Evolutionary conservation across 768 basidiomycete genomes (phyloP).

Genomic region (Xerocomellus intermedius): DNA sequence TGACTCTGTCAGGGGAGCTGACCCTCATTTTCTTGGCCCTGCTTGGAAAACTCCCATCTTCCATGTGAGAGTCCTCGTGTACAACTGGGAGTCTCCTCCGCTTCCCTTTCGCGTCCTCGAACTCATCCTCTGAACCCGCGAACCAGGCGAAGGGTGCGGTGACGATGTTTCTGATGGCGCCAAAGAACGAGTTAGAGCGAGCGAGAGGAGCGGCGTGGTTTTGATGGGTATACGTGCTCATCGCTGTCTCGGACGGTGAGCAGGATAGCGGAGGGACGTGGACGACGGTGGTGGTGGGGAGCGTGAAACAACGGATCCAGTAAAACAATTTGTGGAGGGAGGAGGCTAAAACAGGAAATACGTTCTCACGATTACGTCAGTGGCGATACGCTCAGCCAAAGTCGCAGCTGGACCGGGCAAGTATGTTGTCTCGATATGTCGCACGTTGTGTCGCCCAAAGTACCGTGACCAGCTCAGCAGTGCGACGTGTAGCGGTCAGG

Average conservation of each 20-base stretch:
- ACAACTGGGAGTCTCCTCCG: constrained; percentile 45
- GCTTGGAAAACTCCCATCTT: constrained; percentile 34
- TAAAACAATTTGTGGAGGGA: constrained; percentile 25
- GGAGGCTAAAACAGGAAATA: constrained; percentile 8
- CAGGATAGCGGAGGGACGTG: constrained; percentile 17
- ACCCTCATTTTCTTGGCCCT: constrained; percentile 54
- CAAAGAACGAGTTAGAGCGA: constrained; percentile 60
- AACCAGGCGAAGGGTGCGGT: constrained; percentile 59
- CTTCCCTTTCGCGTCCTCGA: constrained; percentile 52
- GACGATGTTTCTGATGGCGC: constrained; percentile 63
- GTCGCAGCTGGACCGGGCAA: too few relatives aligned
- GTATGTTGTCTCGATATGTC: constrained; percentile 21
- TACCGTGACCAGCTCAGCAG: background rate
- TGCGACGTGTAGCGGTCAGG: background rate
- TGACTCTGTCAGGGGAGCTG: constrained; percentile 45
- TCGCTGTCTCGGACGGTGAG: constrained; percentile 21
- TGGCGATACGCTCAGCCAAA: too few relatives aligned
- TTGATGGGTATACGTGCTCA: constrained; percentile 32
- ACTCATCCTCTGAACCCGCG: constrained; percentile 49
- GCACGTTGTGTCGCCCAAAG: background rate
- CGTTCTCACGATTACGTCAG: constrained; percentile 6
- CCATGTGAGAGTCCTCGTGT: constrained; percentile 25
- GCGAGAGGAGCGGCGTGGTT: constrained; percentile 36
- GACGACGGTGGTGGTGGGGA: constrained; percentile 19
- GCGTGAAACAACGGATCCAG: constrained; percentile 12